phyloP scores from a whole-genome alignment of 495 filamentous ascomycete species.

The Collariella sp. region DNA sequence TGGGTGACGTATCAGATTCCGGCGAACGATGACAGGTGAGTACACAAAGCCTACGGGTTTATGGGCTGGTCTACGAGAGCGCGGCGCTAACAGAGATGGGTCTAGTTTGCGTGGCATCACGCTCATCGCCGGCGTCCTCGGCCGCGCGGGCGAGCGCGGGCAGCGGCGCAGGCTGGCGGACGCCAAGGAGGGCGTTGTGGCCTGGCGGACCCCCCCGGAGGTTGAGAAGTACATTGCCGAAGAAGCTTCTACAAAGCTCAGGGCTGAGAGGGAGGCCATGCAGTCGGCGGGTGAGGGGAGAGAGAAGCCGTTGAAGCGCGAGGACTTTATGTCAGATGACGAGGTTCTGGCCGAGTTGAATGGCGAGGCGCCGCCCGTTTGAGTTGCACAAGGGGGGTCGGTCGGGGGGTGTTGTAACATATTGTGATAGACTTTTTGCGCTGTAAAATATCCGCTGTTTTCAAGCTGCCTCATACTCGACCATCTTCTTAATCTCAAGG shows the following conservation, averaged over 20 bases:
- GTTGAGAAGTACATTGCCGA: constrained; percentile 22
- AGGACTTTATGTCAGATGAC: constrained; percentile 10
- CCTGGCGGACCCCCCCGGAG: constrained; percentile 45
- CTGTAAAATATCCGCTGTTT: not conserved
- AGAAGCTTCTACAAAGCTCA: not conserved
- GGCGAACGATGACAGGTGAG: constrained; percentile 85
- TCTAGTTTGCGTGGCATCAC: constrained; percentile 67
- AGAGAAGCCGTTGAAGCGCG: not conserved
- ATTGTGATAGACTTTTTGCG: not conserved
- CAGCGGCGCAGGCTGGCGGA: constrained; percentile 53
- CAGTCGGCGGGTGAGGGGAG: not conserved
- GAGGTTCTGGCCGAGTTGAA: not conserved
- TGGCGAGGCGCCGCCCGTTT: not conserved
- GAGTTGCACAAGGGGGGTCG: not conserved
- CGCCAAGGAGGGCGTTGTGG: constrained; percentile 50
- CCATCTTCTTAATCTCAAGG: too few species aligned
- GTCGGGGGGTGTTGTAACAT: constrained; percentile 1
- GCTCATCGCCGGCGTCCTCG: constrained; percentile 78
- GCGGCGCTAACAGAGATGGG: constrained; percentile 24
- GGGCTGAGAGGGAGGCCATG: not conserved
- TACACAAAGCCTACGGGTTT: not conserved
- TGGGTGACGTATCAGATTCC: constrained; percentile 97
- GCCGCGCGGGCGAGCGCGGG: constrained; percentile 73
- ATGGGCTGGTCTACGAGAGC: not conserved
- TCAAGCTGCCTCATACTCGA: not conserved